Evolutionary conservation across 331 rosid genomes (phyloP), one percentile per base, ranked within the genome.

Genomic region (Rosa hybrid): DNA sequence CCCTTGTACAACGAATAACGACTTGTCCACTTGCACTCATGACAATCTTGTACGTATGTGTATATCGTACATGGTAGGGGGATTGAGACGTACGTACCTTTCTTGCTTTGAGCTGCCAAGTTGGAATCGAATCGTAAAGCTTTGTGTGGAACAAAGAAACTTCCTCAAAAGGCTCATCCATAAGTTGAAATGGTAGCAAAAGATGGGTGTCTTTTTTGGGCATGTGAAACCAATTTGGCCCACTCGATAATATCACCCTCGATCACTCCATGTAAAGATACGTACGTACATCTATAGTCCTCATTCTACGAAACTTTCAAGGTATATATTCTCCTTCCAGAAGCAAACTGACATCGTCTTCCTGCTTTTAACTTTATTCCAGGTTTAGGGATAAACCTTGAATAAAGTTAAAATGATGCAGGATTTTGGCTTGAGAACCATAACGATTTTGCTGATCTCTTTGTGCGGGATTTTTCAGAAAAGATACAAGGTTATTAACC

Each of bases 161-260:
- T 87, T 87, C 87, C 81, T 72, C 49, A 68, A 73, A 80, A 67
- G 78, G 86, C 76, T 84, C 80, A 77, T 59, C 76, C n/a, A 13
- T 13, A 10, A 27, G 14, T 30, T 64, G 70, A 4, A 65, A 71
- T 41, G 38, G 41, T 50, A 64, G 68, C 72, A 73, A 67, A 67
- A 77, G 68, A 57, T 8, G 0, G 50, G 48, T 49, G 34, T 69
- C 78, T 73, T 68, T 74, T 73, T 50, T 78, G 81, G 83, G 63
- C 83, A 75, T 81, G 80, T 74, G 80, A 74, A 77, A 42, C 42
- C 77, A 62, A 71, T 7, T 7, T 77, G 73, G 63, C 50, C 23
- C 80, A 30, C 73, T 77, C 20, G 73, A 48, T 75, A 16, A 44
- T 49, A 76, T 46, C 48, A 46, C 62, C 71, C 44, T 44, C 79